Evolutionary conservation across 306 rosid species (phyloP).

Genomic region (Nissolia schottii): DNA sequence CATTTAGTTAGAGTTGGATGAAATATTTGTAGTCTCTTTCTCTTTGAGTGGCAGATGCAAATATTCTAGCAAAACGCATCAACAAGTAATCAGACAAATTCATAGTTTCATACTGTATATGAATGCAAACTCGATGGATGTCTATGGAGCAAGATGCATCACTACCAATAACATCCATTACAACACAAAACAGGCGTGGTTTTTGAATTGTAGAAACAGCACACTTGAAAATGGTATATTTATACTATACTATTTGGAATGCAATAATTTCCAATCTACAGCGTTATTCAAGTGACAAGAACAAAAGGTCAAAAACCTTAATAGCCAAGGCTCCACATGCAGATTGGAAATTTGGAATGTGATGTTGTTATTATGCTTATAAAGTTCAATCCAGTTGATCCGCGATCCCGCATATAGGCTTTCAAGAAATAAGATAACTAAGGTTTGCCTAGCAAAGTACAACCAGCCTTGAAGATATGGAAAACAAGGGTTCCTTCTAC

Average conservation of each 20-base stretch:
- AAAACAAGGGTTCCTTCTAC: background rate
- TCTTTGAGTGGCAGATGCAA: background rate
- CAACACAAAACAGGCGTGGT: too few species aligned
- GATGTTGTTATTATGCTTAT: background rate
- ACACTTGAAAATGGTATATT: too few species aligned
- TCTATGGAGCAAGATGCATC: background rate
- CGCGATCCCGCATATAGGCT: too few species aligned
- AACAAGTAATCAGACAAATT: background rate
- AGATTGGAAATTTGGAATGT: background rate
- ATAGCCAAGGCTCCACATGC: background rate
- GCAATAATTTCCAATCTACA: too few species aligned
- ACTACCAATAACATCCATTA: too few species aligned
- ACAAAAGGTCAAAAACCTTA: too few species aligned
- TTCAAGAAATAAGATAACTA: background rate
- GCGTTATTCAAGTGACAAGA: too few species aligned
- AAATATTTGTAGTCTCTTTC: too few species aligned
- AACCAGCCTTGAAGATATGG: background rate
- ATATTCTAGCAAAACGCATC: background rate
- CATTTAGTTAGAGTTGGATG: background rate
- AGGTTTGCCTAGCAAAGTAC: background rate
- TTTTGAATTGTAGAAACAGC: too few species aligned
- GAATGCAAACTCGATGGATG: too few species aligned
- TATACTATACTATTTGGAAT: too few species aligned
- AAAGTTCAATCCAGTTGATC: too few species aligned
- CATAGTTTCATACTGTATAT: background rate